These are phyloP conservation scores for Nasturtium officinale DNA, from an alignment of 345 rosid genomes.

Conservation along the genomic window DNA sequence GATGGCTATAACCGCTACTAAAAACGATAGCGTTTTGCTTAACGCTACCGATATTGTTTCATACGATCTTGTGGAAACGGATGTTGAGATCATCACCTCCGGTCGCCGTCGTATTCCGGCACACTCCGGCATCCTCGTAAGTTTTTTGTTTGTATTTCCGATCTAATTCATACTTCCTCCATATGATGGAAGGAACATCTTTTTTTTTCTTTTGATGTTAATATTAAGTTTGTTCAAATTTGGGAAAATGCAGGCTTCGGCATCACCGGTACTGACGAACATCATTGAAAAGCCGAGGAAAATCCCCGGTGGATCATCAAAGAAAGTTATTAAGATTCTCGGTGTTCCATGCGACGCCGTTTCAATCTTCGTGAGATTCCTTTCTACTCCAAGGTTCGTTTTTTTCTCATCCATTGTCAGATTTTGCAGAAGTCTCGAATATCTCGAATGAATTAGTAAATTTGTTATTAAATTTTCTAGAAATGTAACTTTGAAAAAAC, in stretches of 20 bases:
- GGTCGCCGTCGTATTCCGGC: slow-evolving; percentile 70
- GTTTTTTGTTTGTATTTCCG: background rate
- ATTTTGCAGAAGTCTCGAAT: background rate
- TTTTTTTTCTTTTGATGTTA: background rate
- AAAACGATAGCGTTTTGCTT: background rate
- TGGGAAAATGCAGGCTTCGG: slow-evolving; percentile 53
- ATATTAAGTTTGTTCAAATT: background rate
- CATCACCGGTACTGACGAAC: slow-evolving; percentile 66
- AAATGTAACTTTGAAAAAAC: background rate
- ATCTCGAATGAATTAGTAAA: background rate
- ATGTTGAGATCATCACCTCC: slow-evolving; percentile 69
- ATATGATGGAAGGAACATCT: background rate
- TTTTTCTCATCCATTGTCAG: background rate
- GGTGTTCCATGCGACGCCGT: slow-evolving; percentile 91
- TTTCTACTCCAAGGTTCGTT: slow-evolving; percentile 68
- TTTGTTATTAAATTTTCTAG: background rate
- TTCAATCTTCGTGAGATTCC: slow-evolving; percentile 59
- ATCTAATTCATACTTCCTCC: background rate
- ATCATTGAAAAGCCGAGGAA: slow-evolving; percentile 53
- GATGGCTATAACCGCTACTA: slow-evolving; percentile 29
- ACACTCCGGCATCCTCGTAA: slow-evolving; percentile 69
- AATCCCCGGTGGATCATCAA: slow-evolving; percentile 52
- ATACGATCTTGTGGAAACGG: slow-evolving; percentile 51
- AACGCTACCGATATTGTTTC: slow-evolving; percentile 29
- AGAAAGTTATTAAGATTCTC: slow-evolving; percentile 60